phyloP scores from a whole-genome alignment of 257 asterid genomes.

The Coffea eugenioides region DNA sequence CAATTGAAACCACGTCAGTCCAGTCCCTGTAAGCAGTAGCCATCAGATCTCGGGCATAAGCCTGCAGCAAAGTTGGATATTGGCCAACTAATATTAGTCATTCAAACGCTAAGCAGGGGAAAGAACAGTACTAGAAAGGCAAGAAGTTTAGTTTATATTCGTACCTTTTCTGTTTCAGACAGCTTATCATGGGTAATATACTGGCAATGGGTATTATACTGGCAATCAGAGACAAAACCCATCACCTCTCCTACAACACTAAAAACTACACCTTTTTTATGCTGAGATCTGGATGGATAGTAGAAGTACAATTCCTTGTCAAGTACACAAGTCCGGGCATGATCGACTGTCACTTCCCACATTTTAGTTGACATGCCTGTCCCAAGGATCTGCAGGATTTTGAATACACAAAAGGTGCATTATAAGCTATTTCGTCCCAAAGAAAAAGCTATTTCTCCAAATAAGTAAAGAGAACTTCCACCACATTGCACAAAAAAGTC shows the following conservation, averaged over 20 bases:
- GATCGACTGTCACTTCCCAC: slow-evolving; percentile 81
- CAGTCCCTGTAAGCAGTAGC: slow-evolving; percentile 56
- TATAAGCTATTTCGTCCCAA: background rate
- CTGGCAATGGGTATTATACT: too few species aligned
- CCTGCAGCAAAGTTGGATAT: slow-evolving; percentile 40
- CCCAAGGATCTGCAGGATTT: slow-evolving; percentile 69
- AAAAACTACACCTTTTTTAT: slow-evolving; percentile 60
- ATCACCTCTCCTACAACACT: slow-evolving; percentile 69
- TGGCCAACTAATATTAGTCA: background rate
- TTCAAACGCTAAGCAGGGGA: background rate
- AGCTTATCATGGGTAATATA: slow-evolving; percentile 55
- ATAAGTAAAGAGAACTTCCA: background rate
- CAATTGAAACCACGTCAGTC: slow-evolving; percentile 55
- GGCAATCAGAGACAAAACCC: slow-evolving; percentile 61
- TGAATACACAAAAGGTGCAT: background rate
- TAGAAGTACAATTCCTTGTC: slow-evolving; percentile 60
- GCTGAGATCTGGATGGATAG: slow-evolving; percentile 42
- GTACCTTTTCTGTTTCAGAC: slow-evolving; percentile 76
- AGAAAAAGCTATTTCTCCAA: background rate
- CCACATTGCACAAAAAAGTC: background rate
- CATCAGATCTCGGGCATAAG: slow-evolving; percentile 56
- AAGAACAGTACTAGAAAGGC: background rate
- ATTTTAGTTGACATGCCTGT: slow-evolving; percentile 86
- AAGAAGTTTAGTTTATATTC: slow-evolving; percentile 18
- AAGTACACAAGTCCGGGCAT: slow-evolving; percentile 79